Evolutionary conservation across 495 filamentous ascomycete genomes (phyloP).

Genomic region (Lasiosphaeris hirsuta): DNA sequence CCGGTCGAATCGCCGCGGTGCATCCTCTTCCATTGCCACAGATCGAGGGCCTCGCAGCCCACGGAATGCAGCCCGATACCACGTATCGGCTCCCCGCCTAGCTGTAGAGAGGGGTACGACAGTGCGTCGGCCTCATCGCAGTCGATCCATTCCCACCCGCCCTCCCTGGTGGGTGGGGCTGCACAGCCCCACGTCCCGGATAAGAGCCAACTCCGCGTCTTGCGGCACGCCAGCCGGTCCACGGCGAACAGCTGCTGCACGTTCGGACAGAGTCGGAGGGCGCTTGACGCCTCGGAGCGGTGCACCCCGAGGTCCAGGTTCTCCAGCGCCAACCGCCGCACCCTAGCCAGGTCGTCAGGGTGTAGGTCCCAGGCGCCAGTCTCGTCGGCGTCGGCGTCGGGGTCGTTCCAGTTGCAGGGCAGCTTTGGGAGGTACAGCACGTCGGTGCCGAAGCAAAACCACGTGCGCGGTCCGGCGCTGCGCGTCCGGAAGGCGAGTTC

Average conservation of each 20-base stretch:
- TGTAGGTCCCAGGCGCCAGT: background rate
- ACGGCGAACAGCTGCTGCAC: background rate
- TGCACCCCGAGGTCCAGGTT: background rate
- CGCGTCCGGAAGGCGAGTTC: slow-evolving; percentile 19
- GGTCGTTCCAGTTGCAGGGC: background rate
- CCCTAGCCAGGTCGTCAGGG: background rate
- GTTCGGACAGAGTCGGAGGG: background rate
- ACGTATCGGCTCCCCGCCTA: background rate
- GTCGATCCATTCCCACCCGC: background rate
- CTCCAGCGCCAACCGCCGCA: background rate
- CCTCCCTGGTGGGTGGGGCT: background rate
- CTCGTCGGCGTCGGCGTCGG: background rate
- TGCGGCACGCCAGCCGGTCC: background rate
- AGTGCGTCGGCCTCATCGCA: background rate
- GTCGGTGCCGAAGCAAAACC: slow-evolving; percentile 20
- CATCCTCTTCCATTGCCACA: background rate
- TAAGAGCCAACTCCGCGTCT: background rate
- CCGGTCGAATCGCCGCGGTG: background rate
- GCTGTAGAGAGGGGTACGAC: background rate
- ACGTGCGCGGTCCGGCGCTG: slow-evolving; percentile 11
- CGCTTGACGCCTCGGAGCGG: background rate
- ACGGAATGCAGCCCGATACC: background rate
- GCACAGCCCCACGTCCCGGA: background rate
- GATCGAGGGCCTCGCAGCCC: background rate
- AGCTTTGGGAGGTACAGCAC: background rate